A percentile compares a stretch with the other conserved stretches of the same genome.
Conservation (phyloP, 2,329 filamentous ascomycete species). For the Fusarium pseudocircinatum region DNA sequence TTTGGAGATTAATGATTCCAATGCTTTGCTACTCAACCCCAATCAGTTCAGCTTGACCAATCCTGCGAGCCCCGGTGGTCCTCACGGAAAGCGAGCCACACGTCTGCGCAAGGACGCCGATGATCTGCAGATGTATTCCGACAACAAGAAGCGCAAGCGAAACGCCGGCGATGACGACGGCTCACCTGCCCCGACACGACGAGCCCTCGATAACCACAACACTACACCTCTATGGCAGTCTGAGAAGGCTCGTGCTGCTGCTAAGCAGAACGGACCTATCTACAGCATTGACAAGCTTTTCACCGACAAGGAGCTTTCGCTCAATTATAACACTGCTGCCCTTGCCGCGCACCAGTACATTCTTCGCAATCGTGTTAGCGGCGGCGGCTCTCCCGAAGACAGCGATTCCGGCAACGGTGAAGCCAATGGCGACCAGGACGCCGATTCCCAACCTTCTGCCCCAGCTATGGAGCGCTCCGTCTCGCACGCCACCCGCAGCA, state of each 20-base stretch:
- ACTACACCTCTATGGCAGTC: slow-evolving; percentile 71
- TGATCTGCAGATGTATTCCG: slow-evolving; percentile 63
- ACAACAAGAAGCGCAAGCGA: slow-evolving; percentile 70
- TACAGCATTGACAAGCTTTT: slow-evolving; percentile 77
- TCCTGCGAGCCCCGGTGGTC: slow-evolving; percentile 70
- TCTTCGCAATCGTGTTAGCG: slow-evolving; percentile 65
- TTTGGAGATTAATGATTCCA: slow-evolving; percentile 73
- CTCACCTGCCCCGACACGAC: slow-evolving; percentile 67
- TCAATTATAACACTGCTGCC: slow-evolving; percentile 72
- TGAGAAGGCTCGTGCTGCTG: slow-evolving; percentile 63
- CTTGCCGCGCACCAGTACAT: slow-evolving; percentile 70
- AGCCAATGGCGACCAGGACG: slow-evolving; percentile 60
- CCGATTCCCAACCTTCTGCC: slow-evolving; percentile 58
- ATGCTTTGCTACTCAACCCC: slow-evolving; percentile 71
- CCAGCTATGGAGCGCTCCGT: slow-evolving; percentile 70
- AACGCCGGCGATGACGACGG: slow-evolving; percentile 70
- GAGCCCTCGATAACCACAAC: slow-evolving; percentile 64
- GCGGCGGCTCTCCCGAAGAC: slow-evolving; percentile 61
- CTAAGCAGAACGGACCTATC: slow-evolving; percentile 66
- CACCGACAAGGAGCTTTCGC: slow-evolving; percentile 73
- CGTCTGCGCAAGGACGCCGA: slow-evolving; percentile 69
- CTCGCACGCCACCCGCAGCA: slow-evolving; percentile 72
- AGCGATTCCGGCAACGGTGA: slow-evolving; percentile 64
- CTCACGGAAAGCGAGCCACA: slow-evolving; percentile 71
- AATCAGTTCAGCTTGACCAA: slow-evolving; percentile 75